Conservation (phyloP, 73 alveolate genomes). For the Paramecium sonneborni region DNA sequence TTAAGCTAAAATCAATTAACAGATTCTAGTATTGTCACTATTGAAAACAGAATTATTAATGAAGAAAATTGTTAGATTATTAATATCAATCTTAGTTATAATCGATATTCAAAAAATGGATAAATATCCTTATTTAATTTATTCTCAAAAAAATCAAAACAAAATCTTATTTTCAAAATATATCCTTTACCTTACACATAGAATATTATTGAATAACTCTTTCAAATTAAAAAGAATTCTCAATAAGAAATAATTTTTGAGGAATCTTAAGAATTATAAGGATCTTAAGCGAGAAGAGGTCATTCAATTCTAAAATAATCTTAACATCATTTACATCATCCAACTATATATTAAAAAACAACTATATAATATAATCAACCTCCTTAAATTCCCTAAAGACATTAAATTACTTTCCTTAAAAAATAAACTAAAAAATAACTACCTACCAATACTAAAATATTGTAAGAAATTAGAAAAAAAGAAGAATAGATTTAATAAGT, state of each 20-base stretch:
- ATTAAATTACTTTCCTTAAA: background rate
- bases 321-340: background rate
- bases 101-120: conserved; percentile 2
- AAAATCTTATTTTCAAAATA: background rate
- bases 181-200: background rate
- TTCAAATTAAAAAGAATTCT: background rate
- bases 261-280: background rate
- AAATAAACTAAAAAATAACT: background rate
- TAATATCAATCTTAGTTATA: background rate
- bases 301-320: background rate
- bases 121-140: background rate
- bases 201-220: background rate
- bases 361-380: background rate
- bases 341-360: background rate
- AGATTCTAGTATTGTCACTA: background rate
- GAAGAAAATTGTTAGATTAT: background rate
- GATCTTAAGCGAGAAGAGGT: background rate
- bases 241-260: background rate
- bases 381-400: background rate
- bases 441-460: background rate
- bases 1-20: background rate
- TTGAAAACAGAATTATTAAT: background rate
- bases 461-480: background rate
- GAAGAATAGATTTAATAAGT: background rate
- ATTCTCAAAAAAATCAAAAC: background rate